Evolutionary conservation across 768 basidiomycete species (phyloP).

Genomic region (Vararia minispora): DNA sequence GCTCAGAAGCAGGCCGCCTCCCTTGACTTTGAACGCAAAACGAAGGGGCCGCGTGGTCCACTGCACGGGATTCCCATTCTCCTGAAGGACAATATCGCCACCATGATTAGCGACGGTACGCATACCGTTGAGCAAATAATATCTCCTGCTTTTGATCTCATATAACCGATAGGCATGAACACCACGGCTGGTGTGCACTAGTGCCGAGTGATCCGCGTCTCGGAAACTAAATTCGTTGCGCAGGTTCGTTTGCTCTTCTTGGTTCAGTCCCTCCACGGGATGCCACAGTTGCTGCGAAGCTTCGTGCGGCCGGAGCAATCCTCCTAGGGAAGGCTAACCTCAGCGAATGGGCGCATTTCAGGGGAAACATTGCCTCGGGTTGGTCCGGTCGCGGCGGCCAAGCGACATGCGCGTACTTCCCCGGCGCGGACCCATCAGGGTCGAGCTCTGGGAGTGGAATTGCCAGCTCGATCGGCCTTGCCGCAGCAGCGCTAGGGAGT

Average conservation of each 20-base stretch:
- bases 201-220: no score
- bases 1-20: conserved; percentile 24
- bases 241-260: conserved; percentile 24
- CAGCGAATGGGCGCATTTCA: conserved; percentile 31
- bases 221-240: conserved; percentile 13
- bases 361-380: conserved; percentile 26
- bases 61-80: conserved; percentile 26
- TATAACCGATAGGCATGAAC: conserved; percentile 23
- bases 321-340: conserved; percentile 30
- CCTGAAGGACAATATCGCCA: conserved; percentile 27
- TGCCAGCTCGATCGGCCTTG: conserved; percentile 29
- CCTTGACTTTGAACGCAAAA: conserved; percentile 19
- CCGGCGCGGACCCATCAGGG: conserved; percentile 29
- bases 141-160: conserved; percentile 26
- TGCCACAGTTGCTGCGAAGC: conserved; percentile 21
- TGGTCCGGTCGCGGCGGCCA: conserved; percentile 39
- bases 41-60: conserved; percentile 17
- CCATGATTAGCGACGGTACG: conserved; percentile 20
- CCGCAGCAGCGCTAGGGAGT: conserved; percentile 30
- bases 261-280: conserved; percentile 24
- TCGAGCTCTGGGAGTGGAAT: conserved; percentile 34
- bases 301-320: conserved; percentile 26
- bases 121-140: conserved; percentile 45
- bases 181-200: conserved; percentile 20
- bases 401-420: conserved; percentile 29